A percentile compares a stretch with the other conserved stretches of the same genome.
Conservation (phyloP, 768 basidiomycete species). For the Chalciporus pseudorubinellus region DNA sequence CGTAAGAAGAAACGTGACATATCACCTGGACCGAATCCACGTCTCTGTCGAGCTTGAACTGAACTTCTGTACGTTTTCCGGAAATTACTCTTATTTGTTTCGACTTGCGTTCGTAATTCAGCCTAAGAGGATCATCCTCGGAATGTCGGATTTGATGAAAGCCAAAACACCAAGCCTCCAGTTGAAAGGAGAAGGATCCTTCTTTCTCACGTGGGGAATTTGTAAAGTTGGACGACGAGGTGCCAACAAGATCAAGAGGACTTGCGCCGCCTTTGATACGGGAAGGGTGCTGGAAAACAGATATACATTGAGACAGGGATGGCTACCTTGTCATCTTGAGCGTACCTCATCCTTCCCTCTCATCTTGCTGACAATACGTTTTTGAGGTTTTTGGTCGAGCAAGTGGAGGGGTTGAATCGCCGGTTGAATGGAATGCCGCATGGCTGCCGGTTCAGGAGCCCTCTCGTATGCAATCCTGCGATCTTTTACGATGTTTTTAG, state of each 20-base stretch:
- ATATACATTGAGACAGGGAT: slow-evolving; percentile 4
- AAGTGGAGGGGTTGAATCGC: slow-evolving; percentile 7
- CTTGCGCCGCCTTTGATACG: neutral
- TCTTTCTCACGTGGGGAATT: slow-evolving; percentile 17
- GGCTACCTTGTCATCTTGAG: neutral
- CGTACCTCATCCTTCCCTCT: slow-evolving; percentile 26
- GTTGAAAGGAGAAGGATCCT: slow-evolving; percentile 11
- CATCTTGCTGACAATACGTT: slow-evolving; percentile 16
- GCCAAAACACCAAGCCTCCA: slow-evolving; percentile 30
- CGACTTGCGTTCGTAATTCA: slow-evolving; percentile 10
- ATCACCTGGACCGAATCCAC: slow-evolving; percentile 15
- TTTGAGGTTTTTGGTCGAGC: neutral
- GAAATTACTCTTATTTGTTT: slow-evolving; percentile 14
- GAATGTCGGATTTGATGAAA: slow-evolving; percentile 15
- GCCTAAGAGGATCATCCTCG: slow-evolving; percentile 7
- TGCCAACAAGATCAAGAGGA: slow-evolving; percentile 21
- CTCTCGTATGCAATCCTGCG: slow-evolving; percentile 12
- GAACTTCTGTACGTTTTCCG: neutral
- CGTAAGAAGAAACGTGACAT: neutral
- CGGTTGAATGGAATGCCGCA: neutral
- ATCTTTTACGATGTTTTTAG: slow-evolving; percentile 13
- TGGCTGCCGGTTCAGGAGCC: slow-evolving; percentile 1
- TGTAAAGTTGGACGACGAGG: slow-evolving; percentile 27
- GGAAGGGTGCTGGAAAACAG: slow-evolving; percentile 3
- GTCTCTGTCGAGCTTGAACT: slow-evolving; percentile 19